Percentiles rank a stretch among this genome's conserved stretches.
Evolutionary conservation across 345 rosid genomes (phyloP).

Genomic region (Angophora floribunda): DNA sequence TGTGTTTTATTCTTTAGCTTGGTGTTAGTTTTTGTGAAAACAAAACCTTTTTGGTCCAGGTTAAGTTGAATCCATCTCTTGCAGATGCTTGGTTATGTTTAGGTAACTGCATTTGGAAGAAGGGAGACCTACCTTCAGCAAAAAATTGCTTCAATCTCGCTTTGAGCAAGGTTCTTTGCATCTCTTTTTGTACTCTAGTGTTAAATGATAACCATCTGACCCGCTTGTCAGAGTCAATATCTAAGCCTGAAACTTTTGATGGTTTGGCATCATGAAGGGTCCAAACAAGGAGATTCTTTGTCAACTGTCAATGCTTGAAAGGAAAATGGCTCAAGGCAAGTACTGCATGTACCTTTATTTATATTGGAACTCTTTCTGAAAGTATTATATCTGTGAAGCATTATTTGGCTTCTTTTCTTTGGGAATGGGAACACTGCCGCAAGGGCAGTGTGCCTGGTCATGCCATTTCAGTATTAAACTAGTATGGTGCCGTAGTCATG

Average conservation of each 20-base stretch:
- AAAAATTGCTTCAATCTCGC: conserved; percentile 69
- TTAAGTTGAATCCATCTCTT: conserved; percentile 71
- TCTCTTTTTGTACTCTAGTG: neutral
- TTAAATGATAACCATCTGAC: neutral
- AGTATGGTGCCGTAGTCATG: neutral
- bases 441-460: neutral
- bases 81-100: conserved; percentile 71
- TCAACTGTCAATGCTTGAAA: conserved; percentile 69
- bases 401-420: neutral
- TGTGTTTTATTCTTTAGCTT: neutral
- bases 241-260: neutral
- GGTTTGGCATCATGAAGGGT: conserved; percentile 24
- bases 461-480: neutral
- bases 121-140: conserved; percentile 60
- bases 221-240: neutral
- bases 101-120: conserved; percentile 76
- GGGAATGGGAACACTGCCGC: neutral
- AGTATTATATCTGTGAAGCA: neutral
- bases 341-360: neutral
- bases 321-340: conserved; percentile 70
- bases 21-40: neutral
- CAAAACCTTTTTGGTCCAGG: conserved; percentile 26
- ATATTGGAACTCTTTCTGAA: neutral
- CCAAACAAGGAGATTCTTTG: conserved; percentile 61
- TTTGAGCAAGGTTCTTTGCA: conserved; percentile 41